Conservation (phyloP, 768 basidiomycete genomes). For the Amanita molliuscula region DNA sequence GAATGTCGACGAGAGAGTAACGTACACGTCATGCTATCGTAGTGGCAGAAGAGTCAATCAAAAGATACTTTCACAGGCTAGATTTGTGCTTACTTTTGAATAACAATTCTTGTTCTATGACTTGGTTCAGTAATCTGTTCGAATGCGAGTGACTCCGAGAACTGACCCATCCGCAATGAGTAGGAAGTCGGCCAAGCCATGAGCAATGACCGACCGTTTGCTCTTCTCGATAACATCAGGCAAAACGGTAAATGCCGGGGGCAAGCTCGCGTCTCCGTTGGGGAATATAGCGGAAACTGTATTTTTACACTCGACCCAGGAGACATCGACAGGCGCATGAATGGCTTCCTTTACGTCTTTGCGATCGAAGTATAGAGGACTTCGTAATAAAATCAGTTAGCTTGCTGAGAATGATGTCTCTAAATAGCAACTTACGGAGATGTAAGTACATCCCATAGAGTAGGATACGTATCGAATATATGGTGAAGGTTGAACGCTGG, state of each 20-base stretch:
- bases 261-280: constrained; percentile 47
- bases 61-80: not conserved
- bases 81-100: constrained; percentile 43
- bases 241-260: constrained; percentile 53
- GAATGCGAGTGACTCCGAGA: not conserved
- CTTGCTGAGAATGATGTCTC: no score
- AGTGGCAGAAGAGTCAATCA: not conserved
- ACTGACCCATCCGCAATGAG: constrained; percentile 66
- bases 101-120: constrained; percentile 43
- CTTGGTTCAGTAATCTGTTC: not conserved
- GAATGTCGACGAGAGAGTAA: not conserved
- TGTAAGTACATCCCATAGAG: constrained; percentile 72
- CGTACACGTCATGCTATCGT: constrained; percentile 33
- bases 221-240: constrained; percentile 73
- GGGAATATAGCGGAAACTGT: constrained; percentile 51
- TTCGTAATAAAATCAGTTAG: constrained; percentile 23
- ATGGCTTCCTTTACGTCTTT: constrained; percentile 59
- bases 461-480: constrained; percentile 67
- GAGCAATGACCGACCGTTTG: constrained; percentile 54
- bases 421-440: constrained; percentile 47
- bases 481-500: constrained; percentile 73
- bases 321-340: constrained; percentile 52
- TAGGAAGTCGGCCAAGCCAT: constrained; percentile 66
- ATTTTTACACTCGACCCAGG: constrained; percentile 48
- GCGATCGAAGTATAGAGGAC: constrained; percentile 64